Evolutionary conservation across 495 filamentous ascomycete genomes (phyloP), one percentile per base, ranked within the genome.

Genomic region (Oidiodendron maius): DNA sequence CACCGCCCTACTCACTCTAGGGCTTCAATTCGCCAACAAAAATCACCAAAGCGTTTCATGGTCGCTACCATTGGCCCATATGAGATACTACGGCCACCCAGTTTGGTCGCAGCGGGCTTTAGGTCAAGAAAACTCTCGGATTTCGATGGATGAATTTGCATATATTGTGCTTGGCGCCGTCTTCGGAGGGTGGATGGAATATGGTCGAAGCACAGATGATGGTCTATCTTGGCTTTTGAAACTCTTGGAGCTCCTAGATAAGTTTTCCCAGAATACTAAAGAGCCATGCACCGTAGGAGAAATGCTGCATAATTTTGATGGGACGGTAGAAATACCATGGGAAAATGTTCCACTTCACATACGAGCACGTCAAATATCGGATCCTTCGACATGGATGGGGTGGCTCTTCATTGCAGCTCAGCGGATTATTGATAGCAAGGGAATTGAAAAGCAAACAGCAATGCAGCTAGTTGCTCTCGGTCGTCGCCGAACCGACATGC

Each of bases 131-230:
- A 39, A 24, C 13, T 32, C 35, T 15, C 43, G 50, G 16, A 35
- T 53, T 3, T 30, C 43, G 4, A 39, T 23, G 11, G 34, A 53
- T 20, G 13, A 53, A 20, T 53, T 53, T 26, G 16, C 18, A 4
- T 42, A 47, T 34, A 21, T 53, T 20, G 20, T 53, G 3, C 43
- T 53, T 18, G 50, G 50, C 1, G 36, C 22, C 25, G 16, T 58
- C 9, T 44, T 53, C 13, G 51, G 23, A 35, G 37, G 43, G 6
- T 50, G 34, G 30, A 53, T 16, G 34, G 3, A 42, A 21, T 50
- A 18, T 21, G 38, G 18, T 24, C 16, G 9, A 23, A 43, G 16
- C 16, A 43, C 38, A 15, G 48, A 50, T 6, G 38, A 50, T 23
- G 48, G 48, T 8, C 16, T 50, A 10, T 11, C 12, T 16, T 45